Conservation (phyloP, 495 filamentous ascomycete genomes). For the Terfezia claveryi region DNA sequence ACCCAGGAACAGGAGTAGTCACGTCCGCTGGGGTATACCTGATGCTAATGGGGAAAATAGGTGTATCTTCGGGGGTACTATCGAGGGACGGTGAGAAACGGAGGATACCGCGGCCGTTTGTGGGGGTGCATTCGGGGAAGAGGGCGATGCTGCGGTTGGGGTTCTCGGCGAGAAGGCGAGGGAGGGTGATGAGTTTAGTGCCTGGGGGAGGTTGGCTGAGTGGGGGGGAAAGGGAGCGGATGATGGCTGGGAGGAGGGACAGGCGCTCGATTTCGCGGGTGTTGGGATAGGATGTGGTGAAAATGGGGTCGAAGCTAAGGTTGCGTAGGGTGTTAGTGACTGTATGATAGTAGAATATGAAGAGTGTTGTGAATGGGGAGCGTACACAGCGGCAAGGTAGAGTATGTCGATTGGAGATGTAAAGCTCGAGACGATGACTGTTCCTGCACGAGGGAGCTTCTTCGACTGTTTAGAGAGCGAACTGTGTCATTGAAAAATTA, state of each 20-base stretch:
- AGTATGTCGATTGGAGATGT: slow-evolving; percentile 83
- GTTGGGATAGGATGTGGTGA: slow-evolving; percentile 59
- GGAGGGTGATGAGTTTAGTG: slow-evolving; percentile 35
- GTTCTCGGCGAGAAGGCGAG: slow-evolving; percentile 30
- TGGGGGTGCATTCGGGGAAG: slow-evolving; percentile 84
- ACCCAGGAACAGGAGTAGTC: slow-evolving; percentile 64
- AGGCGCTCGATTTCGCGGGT: slow-evolving; percentile 52
- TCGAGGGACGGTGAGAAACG: slow-evolving; percentile 56
- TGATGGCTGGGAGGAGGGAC: slow-evolving; percentile 49
- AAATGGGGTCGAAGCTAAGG: slow-evolving; percentile 35
- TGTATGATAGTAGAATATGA: neutral
- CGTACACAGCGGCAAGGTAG: slow-evolving; percentile 92
- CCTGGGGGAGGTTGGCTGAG: slow-evolving; percentile 26
- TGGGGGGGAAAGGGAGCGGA: slow-evolving; percentile 46
- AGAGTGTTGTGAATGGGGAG: slow-evolving; percentile 17
- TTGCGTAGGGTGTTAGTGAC: neutral
- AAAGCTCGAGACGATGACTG: slow-evolving; percentile 70
- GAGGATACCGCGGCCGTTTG: slow-evolving; percentile 79
- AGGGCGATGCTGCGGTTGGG: slow-evolving; percentile 56
- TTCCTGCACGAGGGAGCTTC: slow-evolving; percentile 50
- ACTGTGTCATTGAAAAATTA: slow-evolving; percentile 15
- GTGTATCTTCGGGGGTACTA: slow-evolving; percentile 34
- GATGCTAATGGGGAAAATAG: slow-evolving; percentile 74
- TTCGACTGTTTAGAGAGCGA: slow-evolving; percentile 35
- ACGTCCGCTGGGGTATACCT: slow-evolving; percentile 75